These are phyloP conservation scores for Arthrinium puccinioides DNA, from an alignment of 2,329 filamentous ascomycete species.

Conservation along the genomic window DNA sequence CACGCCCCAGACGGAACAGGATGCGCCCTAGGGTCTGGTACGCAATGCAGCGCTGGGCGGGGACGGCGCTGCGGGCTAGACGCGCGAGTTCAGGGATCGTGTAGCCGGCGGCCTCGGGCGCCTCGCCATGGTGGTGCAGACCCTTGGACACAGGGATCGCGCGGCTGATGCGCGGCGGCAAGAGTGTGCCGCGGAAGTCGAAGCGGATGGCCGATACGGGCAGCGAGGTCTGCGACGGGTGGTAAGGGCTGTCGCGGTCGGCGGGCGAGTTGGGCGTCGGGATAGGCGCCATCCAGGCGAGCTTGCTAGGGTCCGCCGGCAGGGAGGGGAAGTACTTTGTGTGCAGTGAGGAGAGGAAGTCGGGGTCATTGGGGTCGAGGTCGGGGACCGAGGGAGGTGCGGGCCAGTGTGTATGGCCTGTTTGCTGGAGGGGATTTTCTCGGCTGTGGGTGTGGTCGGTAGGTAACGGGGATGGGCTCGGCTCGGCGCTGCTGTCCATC, in stretches of 20 bases:
- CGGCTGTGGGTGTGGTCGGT: constrained; percentile 24
- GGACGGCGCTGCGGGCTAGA: constrained; percentile 71
- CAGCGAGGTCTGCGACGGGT: constrained; percentile 67
- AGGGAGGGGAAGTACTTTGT: constrained; percentile 89
- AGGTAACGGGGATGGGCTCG: background rate
- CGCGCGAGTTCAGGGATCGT: constrained; percentile 81
- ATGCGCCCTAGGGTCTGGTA: constrained; percentile 87
- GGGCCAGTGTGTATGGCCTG: constrained; percentile 64
- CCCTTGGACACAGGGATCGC: constrained; percentile 70
- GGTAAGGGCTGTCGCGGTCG: constrained; percentile 70
- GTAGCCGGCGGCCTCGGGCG: constrained; percentile 90
- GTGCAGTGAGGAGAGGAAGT: constrained; percentile 81
- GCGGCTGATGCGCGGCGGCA: constrained; percentile 69
- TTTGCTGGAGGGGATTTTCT: too few species aligned
- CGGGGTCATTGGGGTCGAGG: constrained; percentile 74
- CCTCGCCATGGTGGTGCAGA: constrained; percentile 87
- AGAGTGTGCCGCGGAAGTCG: constrained; percentile 73
- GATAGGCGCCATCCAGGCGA: constrained; percentile 82
- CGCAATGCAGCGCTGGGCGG: constrained; percentile 82
- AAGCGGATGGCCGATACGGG: constrained; percentile 76
- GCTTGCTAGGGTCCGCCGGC: constrained; percentile 73
- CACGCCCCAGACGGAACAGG: constrained; percentile 72
- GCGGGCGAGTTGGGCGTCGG: constrained; percentile 57
- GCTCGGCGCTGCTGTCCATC: background rate
- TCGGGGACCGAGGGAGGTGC: constrained; percentile 50